These are phyloP conservation scores for Botrytis cinerea DNA, from an alignment of 2,329 filamentous ascomycete species.

Conservation along the genomic window DNA sequence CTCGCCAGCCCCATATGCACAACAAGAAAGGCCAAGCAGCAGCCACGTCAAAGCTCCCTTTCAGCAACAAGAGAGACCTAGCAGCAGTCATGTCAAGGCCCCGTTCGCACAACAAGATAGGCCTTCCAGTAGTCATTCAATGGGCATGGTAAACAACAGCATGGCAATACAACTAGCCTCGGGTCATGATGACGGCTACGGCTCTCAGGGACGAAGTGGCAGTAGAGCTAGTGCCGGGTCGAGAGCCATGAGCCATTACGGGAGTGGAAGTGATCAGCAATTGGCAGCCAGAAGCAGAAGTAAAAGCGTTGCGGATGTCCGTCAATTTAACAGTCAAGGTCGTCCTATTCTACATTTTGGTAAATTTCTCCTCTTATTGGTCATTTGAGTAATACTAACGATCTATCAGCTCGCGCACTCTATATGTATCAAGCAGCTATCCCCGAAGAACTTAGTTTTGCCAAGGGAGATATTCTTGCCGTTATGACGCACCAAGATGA, in stretches of 20 bases:
- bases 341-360: constrained; percentile 89
- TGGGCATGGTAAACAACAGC: constrained; percentile 31
- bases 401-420: constrained; percentile 74
- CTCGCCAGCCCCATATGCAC: constrained; percentile 46
- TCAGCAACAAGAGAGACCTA: constrained; percentile 50
- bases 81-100: constrained; percentile 46
- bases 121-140: constrained; percentile 22
- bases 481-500: constrained; percentile 92
- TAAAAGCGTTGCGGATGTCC: constrained; percentile 81
- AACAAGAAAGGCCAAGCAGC: constrained; percentile 53
- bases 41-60: constrained; percentile 41
- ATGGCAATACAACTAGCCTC: constrained; percentile 71
- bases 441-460: constrained; percentile 89
- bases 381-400: constrained; percentile 31
- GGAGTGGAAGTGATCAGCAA: constrained; percentile 43
- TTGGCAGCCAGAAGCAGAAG: constrained; percentile 59
- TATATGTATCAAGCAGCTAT: constrained; percentile 96
- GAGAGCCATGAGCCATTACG: constrained; percentile 56
- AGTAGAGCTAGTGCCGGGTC: constrained; percentile 51
- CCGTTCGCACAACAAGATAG: constrained; percentile 33
- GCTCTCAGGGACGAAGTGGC: constrained; percentile 53
- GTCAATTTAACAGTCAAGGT: constrained; percentile 83
- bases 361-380: constrained; percentile 55
- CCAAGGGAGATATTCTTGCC: constrained; percentile 87
- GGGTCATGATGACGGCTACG: constrained; percentile 57